Base-by-base conservation (phyloP, 75 land plant species). In the Selaginella tamariscina region DNA sequence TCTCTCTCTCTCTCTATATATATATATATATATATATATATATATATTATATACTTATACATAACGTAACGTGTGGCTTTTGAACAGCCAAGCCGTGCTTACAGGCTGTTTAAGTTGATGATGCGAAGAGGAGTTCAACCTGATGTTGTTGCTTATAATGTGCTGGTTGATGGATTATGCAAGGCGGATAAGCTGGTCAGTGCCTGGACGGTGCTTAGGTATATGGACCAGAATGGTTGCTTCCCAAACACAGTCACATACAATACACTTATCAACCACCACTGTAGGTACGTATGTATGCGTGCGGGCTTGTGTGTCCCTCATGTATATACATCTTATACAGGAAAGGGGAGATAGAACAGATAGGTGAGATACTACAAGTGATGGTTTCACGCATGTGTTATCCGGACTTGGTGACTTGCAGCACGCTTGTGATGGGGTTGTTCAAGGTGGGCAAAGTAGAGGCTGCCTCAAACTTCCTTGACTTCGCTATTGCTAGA, bases 171-270 rank as follows among this genome's bases (percentile, higher is more conserved):
- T n/a, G 62, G 62, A 9, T 27, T 59, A 9, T 59, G 62, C 26
- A 59, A 59, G 26, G 62, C 26, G 62, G 62, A 59, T 59, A 59
- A n/a, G 26, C 27, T 59, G 62, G 62, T 9, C 26, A 26, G 2
- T 2, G 62, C 62, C 5, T 5, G n/a, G 24, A 21, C 8, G 62
- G 8, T 59, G 62, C 18, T 23, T 5, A 59, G 62, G 62, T 21
- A 59, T 5, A 59, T 59, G 62, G 23, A 21, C 23, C 26, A 23
- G 62, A 59, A n/a, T 59, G 62, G 62, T 9, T n/a, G 5, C 62
- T 23, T 5, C 23, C 62, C 62, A 59, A 26, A 59, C 26, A 59
- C 21, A 5, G 62, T 59, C 27, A 59, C 62, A 2, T 59, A 59
- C 26, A 59, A 59, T n/a, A 59, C 62, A 9, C 26, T 59, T 5